Evolutionary conservation across 345 rosid genomes (phyloP).

Genomic region (Iberis pinnata): DNA sequence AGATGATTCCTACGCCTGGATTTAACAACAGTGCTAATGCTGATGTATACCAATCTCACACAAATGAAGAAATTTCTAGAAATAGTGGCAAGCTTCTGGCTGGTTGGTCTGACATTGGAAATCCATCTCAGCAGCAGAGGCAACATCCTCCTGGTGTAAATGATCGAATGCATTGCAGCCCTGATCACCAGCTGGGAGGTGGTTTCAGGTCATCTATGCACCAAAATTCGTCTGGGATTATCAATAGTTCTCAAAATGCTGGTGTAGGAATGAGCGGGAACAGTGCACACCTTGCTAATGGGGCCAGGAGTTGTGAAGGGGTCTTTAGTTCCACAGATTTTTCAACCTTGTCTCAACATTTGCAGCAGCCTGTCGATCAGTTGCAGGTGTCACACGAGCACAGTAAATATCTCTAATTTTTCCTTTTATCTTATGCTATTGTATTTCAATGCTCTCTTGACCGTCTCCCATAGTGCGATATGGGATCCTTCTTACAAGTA

Average conservation of each 20-base stretch:
- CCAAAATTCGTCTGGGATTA: conserved; percentile 59
- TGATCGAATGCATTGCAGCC: conserved; percentile 51
- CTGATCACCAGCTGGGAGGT: conserved; percentile 68
- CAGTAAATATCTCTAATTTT: conserved; percentile 44
- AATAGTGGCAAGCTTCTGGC: conserved; percentile 53
- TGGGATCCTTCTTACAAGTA: conserved; percentile 3
- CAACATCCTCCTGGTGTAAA: conserved; percentile 53
- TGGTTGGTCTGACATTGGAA: conserved; percentile 52
- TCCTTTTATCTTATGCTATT: conserved; percentile 19
- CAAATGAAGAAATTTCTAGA: conserved; percentile 50
- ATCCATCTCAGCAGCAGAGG: conserved; percentile 52
- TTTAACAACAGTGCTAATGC: conserved; percentile 36
- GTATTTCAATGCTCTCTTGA: conserved; percentile 7
- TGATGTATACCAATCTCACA: conserved; percentile 42
- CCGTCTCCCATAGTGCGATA: not conserved
- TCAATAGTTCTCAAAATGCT: conserved; percentile 52
- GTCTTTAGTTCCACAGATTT: conserved; percentile 32
- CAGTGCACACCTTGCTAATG: conserved; percentile 37
- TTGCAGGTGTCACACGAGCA: conserved; percentile 55
- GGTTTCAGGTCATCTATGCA: conserved; percentile 59
- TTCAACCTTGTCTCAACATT: conserved; percentile 53
- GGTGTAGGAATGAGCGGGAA: conserved; percentile 59
- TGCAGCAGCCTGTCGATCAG: conserved; percentile 67
- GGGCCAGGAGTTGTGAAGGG: conserved; percentile 17
- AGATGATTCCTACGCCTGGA: conserved; percentile 95